These are phyloP conservation scores for Meira miltonrushii DNA, from an alignment of 1,284 basidiomycete species.

Conservation along the genomic window DNA sequence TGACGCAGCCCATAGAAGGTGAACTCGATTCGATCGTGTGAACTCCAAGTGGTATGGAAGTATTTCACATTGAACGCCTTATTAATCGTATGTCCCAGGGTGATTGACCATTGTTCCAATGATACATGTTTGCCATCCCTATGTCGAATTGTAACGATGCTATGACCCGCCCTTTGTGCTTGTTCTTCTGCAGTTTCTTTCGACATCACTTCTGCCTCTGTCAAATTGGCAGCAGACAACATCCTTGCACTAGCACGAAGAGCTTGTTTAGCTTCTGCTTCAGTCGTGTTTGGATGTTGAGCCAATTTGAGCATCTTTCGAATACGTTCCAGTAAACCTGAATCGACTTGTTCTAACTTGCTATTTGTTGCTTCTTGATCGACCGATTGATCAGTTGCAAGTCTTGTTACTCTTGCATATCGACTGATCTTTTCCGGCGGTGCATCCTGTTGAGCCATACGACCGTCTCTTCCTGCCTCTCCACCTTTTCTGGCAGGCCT, in stretches of 20 bases:
- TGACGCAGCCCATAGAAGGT: slow-evolving; percentile 33
- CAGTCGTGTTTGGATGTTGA: slow-evolving; percentile 27
- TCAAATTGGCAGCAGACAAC: slow-evolving; percentile 30
- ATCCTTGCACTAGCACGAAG: slow-evolving; percentile 26
- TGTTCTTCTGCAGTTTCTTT: slow-evolving; percentile 17
- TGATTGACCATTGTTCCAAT: slow-evolving; percentile 30
- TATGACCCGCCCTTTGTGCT: slow-evolving; percentile 23
- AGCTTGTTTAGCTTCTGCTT: slow-evolving; percentile 31
- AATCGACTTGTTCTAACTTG: slow-evolving; percentile 20
- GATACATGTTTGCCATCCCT: slow-evolving; percentile 11
- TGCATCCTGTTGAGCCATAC: no score
- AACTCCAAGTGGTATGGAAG: slow-evolving; percentile 22
- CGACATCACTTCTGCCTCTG: slow-evolving; percentile 29
- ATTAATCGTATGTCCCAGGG: slow-evolving; percentile 26
- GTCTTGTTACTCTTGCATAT: no score
- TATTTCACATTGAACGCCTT: slow-evolving; percentile 30
- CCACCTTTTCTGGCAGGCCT: no score
- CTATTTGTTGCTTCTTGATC: no score
- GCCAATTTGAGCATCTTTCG: slow-evolving; percentile 29
- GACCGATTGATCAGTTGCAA: no score
- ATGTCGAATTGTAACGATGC: slow-evolving; percentile 27
- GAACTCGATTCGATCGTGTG: slow-evolving; percentile 24
- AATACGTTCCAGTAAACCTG: slow-evolving; percentile 29
- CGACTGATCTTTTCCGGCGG: no score
- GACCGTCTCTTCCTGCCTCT: no score